These are phyloP conservation scores for Backusella liffmaniae DNA, from an alignment of 192 early-diverging fungal genomes.

Conservation along the genomic window DNA sequence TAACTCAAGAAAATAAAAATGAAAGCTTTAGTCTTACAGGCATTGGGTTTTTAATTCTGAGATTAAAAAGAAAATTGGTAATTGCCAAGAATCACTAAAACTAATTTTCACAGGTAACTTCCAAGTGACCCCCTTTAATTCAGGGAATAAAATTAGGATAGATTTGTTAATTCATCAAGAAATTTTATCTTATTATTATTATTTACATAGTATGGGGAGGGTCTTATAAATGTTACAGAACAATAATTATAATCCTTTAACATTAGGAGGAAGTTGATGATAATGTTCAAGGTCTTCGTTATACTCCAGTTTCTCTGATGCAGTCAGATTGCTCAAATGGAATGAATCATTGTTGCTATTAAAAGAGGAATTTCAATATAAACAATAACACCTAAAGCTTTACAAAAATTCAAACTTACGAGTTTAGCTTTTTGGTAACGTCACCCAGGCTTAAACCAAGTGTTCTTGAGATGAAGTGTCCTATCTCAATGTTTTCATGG, in stretches of 20 bases:
- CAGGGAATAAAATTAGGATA: background rate
- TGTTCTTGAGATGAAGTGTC: slow-evolving; percentile 59
- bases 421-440: slow-evolving; percentile 46
- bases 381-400: background rate
- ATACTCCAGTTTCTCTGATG: background rate
- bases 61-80: background rate
- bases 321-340: background rate
- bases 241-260: background rate
- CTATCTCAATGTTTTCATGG: slow-evolving; percentile 89
- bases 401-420: background rate
- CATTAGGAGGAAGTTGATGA: slow-evolving; percentile 4
- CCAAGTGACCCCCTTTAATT: background rate
- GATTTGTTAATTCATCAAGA: background rate
- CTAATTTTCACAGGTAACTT: background rate
- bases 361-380: background rate
- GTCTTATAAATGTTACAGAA: background rate
- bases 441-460: slow-evolving; percentile 62
- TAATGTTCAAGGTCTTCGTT: slow-evolving; percentile 3
- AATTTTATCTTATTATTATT: background rate
- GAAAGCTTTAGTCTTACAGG: background rate
- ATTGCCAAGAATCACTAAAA: slow-evolving; percentile 2
- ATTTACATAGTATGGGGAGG: background rate
- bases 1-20: background rate
- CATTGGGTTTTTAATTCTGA: background rate
- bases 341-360: background rate